Evolutionary conservation across 2,329 filamentous ascomycete species (phyloP).

Genomic region (Venturia pyrina): DNA sequence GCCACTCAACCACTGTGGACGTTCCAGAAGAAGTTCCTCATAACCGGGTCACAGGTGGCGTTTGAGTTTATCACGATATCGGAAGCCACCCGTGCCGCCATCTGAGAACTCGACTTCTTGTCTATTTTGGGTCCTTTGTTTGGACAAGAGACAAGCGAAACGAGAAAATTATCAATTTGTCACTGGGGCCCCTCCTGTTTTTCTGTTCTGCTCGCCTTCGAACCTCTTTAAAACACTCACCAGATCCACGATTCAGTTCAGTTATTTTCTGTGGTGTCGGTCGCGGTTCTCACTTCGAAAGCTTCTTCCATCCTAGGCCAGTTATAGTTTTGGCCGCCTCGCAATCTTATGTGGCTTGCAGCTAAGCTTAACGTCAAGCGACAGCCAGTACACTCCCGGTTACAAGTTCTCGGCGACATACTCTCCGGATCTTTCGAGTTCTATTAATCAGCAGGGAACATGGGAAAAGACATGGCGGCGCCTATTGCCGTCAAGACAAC

Average conservation of each 20-base stretch:
- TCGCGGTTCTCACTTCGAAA: not conserved
- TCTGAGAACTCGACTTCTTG: not conserved
- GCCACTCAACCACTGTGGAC: not conserved
- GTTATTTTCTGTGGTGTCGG: not conserved
- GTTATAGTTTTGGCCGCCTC: not conserved
- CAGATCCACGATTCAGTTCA: not conserved
- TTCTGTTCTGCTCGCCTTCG: not conserved
- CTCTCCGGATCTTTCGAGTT: not conserved
- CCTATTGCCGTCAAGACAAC: not conserved
- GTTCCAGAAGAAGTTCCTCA: not conserved
- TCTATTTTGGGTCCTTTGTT: not conserved
- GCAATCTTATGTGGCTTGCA: not conserved
- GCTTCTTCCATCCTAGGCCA: not conserved
- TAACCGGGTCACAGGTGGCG: not conserved
- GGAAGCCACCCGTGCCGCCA: not conserved
- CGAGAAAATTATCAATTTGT: not conserved
- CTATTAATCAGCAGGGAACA: not conserved
- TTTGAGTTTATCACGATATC: not conserved
- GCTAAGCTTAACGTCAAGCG: not conserved
- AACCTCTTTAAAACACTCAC: not conserved
- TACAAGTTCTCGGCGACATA: not conserved
- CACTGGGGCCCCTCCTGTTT: not conserved
- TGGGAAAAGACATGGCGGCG: not conserved
- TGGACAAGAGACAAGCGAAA: not conserved
- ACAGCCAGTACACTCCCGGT: not conserved